A percentile compares a stretch with the other conserved stretches of the same genome.
These are phyloP conservation scores for Boletus barrowsii DNA, from an alignment of 768 basidiomycete genomes.

Conservation along the genomic window DNA sequence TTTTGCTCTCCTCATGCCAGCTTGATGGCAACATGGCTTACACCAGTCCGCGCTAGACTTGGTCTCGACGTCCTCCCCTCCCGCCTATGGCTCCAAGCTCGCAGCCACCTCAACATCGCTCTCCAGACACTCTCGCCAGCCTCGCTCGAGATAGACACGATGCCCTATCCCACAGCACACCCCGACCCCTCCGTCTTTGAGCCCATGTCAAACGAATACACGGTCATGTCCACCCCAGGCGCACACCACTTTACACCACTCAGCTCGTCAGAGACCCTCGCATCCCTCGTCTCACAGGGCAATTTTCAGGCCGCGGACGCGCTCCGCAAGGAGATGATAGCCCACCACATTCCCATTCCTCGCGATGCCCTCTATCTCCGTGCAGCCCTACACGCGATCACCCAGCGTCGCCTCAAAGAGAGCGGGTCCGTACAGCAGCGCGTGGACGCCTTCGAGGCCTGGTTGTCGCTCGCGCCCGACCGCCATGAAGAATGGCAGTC, in stretches of 20 bases:
- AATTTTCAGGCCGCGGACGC: slow-evolving; percentile 30
- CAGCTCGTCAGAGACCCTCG: slow-evolving; percentile 24
- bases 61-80: slow-evolving; percentile 12
- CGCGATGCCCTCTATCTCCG: slow-evolving; percentile 35
- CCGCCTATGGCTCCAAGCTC: slow-evolving; percentile 16
- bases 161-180: slow-evolving; percentile 32
- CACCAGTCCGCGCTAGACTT: slow-evolving; percentile 13
- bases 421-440: slow-evolving; percentile 15
- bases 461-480: slow-evolving; percentile 44
- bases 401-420: slow-evolving; percentile 9
- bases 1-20: too few relatives aligned
- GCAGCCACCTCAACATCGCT: slow-evolving; percentile 22
- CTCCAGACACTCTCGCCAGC: slow-evolving; percentile 34
- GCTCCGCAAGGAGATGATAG: slow-evolving; percentile 40
- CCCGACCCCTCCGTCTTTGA: slow-evolving; percentile 39
- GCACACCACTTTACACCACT: slow-evolving; percentile 19
- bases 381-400: slow-evolving; percentile 36
- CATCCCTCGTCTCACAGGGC: slow-evolving; percentile 18
- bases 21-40: slow-evolving; percentile 27
- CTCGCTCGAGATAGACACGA: slow-evolving; percentile 33
- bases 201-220: slow-evolving; percentile 33
- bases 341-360: slow-evolving; percentile 37
- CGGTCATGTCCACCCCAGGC: slow-evolving; percentile 5
- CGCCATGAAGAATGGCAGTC: slow-evolving; percentile 15
- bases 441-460: slow-evolving; percentile 33